Evolutionary conservation across 805 yeast species (phyloP).

Genomic region (Cyberlindnera saturnus): DNA sequence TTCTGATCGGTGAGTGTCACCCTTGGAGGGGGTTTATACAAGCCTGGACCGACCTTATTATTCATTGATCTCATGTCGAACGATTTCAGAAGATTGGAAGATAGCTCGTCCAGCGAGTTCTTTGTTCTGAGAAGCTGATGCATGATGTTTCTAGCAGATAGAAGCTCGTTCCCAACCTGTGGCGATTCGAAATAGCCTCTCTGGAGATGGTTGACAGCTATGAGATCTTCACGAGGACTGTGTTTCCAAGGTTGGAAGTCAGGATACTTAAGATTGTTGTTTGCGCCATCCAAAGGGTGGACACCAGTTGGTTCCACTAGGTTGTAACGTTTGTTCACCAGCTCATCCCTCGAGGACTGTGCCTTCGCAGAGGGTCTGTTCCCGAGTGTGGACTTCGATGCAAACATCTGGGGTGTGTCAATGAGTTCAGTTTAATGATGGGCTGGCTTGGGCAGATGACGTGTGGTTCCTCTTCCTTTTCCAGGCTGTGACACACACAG

Average conservation of each 20-base stretch:
- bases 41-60: slow-evolving; percentile 41
- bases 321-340: slow-evolving; percentile 25
- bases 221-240: slow-evolving; percentile 44
- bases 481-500: too few relatives aligned
- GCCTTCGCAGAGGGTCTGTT: slow-evolving; percentile 3
- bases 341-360: slow-evolving; percentile 20
- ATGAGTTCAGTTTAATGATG: neutral
- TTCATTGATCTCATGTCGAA: slow-evolving; percentile 39
- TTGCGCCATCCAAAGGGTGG: slow-evolving; percentile 25
- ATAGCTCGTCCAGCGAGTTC: slow-evolving; percentile 41
- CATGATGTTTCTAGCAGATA: slow-evolving; percentile 58
- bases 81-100: slow-evolving; percentile 41
- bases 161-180: slow-evolving; percentile 57
- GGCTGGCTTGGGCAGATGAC: too few relatives aligned
- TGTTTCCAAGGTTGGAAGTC: slow-evolving; percentile 73
- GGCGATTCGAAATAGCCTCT: slow-evolving; percentile 69
- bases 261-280: slow-evolving; percentile 40
- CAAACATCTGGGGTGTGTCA: neutral
- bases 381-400: neutral
- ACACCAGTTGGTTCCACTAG: slow-evolving; percentile 29
- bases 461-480: too few relatives aligned
- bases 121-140: slow-evolving; percentile 23
- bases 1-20: slow-evolving; percentile 87
- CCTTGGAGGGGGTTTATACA: slow-evolving; percentile 78
- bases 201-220: slow-evolving; percentile 51